A percentile compares a stretch with the other conserved stretches of the same genome.
Conservation (phyloP, 106 monocot genomes). For the Dendrobium huoshanense region DNA sequence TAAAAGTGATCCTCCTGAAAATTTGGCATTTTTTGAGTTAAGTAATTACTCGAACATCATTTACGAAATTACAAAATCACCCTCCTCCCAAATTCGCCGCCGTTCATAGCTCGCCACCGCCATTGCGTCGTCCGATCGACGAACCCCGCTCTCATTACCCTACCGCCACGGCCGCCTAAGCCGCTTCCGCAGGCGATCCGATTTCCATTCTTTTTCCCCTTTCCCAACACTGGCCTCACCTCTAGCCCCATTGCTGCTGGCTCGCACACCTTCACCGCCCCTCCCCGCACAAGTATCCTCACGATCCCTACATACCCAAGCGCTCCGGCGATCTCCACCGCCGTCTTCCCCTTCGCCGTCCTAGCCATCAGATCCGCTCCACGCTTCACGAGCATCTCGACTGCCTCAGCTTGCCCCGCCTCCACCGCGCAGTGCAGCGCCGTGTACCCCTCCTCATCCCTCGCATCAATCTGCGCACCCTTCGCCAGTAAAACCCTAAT, state of each 20-base stretch:
- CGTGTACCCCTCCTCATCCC: slow-evolving; percentile 47
- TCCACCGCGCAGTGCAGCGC: slow-evolving; percentile 53
- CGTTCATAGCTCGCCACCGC: neutral
- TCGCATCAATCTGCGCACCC: slow-evolving; percentile 32
- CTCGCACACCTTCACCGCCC: slow-evolving; percentile 1
- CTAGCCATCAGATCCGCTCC: slow-evolving; percentile 32
- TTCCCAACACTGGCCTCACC: neutral
- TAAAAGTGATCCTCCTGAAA: no score
- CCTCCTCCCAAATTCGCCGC: neutral
- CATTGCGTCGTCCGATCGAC: neutral
- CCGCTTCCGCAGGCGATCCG: neutral
- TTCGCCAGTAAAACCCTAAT: slow-evolving; percentile 26
- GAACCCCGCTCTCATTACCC: no score
- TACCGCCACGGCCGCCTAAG: slow-evolving; percentile 1
- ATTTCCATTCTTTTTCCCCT: slow-evolving; percentile 8
- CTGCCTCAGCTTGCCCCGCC: slow-evolving; percentile 39
- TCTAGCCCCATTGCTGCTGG: neutral
- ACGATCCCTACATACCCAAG: slow-evolving; percentile 30
- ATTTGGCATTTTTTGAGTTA: no score
- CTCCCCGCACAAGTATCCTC: slow-evolving; percentile 17
- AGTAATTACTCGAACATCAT: neutral
- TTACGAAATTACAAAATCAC: neutral
- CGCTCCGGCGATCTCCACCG: slow-evolving; percentile 26
- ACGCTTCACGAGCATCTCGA: slow-evolving; percentile 30
- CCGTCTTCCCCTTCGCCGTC: slow-evolving; percentile 31